Percentiles rank a stretch among this genome's conserved stretches.
Conservation (phyloP, 2,329 filamentous ascomycete species). For the Phialophora chinensis region DNA sequence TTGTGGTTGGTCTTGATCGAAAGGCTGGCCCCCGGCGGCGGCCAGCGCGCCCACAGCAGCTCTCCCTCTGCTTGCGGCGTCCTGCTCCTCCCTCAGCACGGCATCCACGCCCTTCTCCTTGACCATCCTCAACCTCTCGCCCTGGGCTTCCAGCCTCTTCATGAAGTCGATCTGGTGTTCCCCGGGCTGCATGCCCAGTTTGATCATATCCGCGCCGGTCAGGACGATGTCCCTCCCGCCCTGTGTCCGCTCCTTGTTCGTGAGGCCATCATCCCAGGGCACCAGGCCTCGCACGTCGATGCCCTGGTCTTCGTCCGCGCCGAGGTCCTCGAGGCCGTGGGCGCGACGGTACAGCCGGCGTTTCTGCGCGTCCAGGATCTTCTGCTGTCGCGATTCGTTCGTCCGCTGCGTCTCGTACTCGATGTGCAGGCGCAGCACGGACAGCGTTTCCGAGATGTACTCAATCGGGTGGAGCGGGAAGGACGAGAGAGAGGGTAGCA, state of each 20-base stretch:
- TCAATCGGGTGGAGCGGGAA: slow-evolving; percentile 72
- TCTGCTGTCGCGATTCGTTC: slow-evolving; percentile 72
- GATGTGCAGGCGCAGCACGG: slow-evolving; percentile 78
- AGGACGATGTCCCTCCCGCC: slow-evolving; percentile 39
- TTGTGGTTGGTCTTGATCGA: not conserved
- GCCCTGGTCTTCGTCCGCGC: slow-evolving; percentile 47
- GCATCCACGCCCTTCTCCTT: slow-evolving; percentile 15
- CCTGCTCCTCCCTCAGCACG: slow-evolving; percentile 11
- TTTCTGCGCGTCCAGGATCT: slow-evolving; percentile 86
- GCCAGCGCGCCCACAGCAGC: not conserved
- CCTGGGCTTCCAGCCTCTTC: slow-evolving; percentile 22
- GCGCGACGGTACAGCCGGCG: slow-evolving; percentile 82
- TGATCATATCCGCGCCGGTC: slow-evolving; percentile 42
- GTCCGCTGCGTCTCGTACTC: slow-evolving; percentile 72
- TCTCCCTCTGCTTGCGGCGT: not conserved
- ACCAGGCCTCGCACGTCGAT: slow-evolving; percentile 39
- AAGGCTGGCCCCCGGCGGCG: not conserved
- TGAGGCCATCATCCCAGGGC: slow-evolving; percentile 47
- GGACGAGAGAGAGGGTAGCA: slow-evolving; percentile 74
- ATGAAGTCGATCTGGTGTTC: slow-evolving; percentile 27
- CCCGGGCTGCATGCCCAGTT: slow-evolving; percentile 37
- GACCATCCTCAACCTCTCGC: slow-evolving; percentile 4
- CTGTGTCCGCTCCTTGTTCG: slow-evolving; percentile 46
- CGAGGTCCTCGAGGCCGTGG: slow-evolving; percentile 73
- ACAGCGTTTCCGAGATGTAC: slow-evolving; percentile 68